These are phyloP conservation scores for Amanita phalloides DNA, from an alignment of 768 basidiomycete genomes.

Conservation along the genomic window DNA sequence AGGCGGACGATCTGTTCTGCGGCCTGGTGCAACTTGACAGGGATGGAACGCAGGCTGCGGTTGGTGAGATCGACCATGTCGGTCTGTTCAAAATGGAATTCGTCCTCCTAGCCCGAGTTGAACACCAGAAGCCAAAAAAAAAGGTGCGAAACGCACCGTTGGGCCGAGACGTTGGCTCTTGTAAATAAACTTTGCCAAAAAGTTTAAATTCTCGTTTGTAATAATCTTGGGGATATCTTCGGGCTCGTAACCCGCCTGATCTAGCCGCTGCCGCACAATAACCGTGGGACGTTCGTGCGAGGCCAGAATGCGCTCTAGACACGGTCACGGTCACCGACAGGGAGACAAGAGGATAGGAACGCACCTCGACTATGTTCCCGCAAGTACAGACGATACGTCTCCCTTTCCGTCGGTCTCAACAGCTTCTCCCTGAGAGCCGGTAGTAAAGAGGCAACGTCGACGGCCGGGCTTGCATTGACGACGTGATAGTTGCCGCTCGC, in stretches of 20 bases:
- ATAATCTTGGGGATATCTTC: conserved; percentile 72
- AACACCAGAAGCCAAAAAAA: background rate
- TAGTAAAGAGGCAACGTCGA: conserved; percentile 61
- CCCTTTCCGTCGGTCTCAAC: conserved; percentile 34
- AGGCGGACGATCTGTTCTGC: conserved; percentile 79
- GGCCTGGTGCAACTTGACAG: conserved; percentile 74
- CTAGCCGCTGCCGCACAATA: conserved; percentile 73
- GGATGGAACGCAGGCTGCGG: conserved; percentile 76
- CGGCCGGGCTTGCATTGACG: conserved; percentile 47
- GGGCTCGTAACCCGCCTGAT: conserved; percentile 83
- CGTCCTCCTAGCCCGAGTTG: conserved; percentile 46
- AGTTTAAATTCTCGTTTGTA: conserved; percentile 68
- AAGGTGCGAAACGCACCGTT: background rate
- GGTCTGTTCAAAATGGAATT: conserved; percentile 58
- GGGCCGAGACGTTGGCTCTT: conserved; percentile 59
- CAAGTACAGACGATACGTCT: conserved; percentile 61
- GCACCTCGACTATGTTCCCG: conserved; percentile 68
- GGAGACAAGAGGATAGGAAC: conserved; percentile 12
- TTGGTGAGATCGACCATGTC: conserved; percentile 77
- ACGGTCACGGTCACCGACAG: background rate
- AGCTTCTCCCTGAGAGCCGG: conserved; percentile 51
- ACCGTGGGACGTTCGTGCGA: conserved; percentile 76
- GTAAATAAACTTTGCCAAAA: conserved; percentile 85
- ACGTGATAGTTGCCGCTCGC: conserved; percentile 65
- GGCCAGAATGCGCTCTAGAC: conserved; percentile 71